A percentile compares a stretch with the other conserved stretches of the same genome.
These are phyloP conservation scores for Fusarium longipes DNA, from an alignment of 2,329 filamentous ascomycete species.

Conservation along the genomic window DNA sequence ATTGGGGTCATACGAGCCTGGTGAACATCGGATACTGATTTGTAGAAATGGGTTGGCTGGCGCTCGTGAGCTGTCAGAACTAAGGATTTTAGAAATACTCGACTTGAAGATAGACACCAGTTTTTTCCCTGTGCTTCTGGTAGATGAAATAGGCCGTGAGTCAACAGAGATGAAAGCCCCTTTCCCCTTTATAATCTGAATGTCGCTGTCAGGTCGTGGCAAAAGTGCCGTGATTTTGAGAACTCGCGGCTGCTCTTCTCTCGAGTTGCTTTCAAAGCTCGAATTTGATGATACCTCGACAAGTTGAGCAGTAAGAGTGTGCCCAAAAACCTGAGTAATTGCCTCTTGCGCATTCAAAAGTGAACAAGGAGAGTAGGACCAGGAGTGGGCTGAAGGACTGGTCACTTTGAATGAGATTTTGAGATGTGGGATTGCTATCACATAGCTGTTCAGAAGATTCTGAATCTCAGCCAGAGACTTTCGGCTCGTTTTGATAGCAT, in stretches of 20 bases:
- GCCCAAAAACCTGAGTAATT: constrained; percentile 71
- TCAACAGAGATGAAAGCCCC: constrained; percentile 75
- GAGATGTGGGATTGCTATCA: constrained; percentile 71
- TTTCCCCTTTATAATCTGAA: constrained; percentile 56
- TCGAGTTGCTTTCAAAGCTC: background rate
- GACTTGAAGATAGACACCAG: constrained; percentile 65
- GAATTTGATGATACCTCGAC: constrained; percentile 52
- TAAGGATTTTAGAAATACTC: constrained; percentile 54
- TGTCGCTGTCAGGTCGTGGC: constrained; percentile 61
- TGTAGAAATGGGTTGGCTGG: constrained; percentile 69
- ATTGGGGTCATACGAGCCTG: constrained; percentile 76
- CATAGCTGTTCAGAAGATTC: constrained; percentile 71
- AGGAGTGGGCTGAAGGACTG: constrained; percentile 63
- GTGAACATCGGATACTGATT: constrained; percentile 71
- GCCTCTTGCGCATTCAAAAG: constrained; percentile 66
- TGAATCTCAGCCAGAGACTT: constrained; percentile 70
- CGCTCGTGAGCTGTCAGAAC: constrained; percentile 39
- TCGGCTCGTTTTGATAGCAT: constrained; percentile 65
- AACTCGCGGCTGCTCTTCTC: background rate
- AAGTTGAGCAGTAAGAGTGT: constrained; percentile 66
- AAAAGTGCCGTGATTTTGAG: constrained; percentile 60
- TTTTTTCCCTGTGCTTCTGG: constrained; percentile 68
- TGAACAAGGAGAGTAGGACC: constrained; percentile 70
- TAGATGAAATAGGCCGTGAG: constrained; percentile 69
- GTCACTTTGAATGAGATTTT: constrained; percentile 70